Percentiles rank a stretch among this genome's conserved stretches.
Conservation (phyloP, 1,139 yeast species). For the Suhomyces panamericanus region DNA sequence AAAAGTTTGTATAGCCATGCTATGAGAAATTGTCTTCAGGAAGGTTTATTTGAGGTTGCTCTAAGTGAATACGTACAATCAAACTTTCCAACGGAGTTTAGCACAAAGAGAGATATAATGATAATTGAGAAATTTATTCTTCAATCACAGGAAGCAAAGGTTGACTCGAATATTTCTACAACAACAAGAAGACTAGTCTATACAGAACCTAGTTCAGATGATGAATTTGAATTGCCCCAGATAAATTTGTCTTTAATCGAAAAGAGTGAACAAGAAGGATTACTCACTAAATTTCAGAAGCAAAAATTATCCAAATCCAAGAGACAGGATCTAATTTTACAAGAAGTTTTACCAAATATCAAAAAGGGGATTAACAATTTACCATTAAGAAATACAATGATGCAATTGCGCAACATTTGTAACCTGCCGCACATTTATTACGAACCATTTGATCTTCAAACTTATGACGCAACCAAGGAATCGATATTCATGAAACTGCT, state of each 20-base stretch:
- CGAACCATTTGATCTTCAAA: conserved; percentile 61
- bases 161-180: neutral
- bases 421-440: conserved; percentile 82
- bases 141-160: conserved; percentile 5
- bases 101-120: conserved; percentile 20
- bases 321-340: conserved; percentile 19
- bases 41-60: conserved; percentile 42
- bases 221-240: conserved; percentile 21
- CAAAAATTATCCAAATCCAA: conserved; percentile 4
- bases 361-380: conserved; percentile 25
- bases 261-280: too few species aligned
- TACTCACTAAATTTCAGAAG: too few species aligned
- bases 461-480: conserved; percentile 18
- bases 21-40: conserved; percentile 45
- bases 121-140: conserved; percentile 41
- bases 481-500: conserved; percentile 31
- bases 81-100: conserved; percentile 28
- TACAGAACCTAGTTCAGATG: conserved; percentile 32
- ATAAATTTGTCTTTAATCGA: neutral
- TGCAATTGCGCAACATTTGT: conserved; percentile 83
- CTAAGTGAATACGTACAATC: conserved; percentile 47
- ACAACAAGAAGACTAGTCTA: conserved; percentile 9
- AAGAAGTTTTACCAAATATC: conserved; percentile 20
- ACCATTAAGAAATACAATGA: conserved; percentile 61
- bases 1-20: conserved; percentile 62